These are phyloP conservation scores for Neofusicoccum kwambonambiense DNA, from an alignment of 2,329 filamentous ascomycete species.

Conservation along the genomic window DNA sequence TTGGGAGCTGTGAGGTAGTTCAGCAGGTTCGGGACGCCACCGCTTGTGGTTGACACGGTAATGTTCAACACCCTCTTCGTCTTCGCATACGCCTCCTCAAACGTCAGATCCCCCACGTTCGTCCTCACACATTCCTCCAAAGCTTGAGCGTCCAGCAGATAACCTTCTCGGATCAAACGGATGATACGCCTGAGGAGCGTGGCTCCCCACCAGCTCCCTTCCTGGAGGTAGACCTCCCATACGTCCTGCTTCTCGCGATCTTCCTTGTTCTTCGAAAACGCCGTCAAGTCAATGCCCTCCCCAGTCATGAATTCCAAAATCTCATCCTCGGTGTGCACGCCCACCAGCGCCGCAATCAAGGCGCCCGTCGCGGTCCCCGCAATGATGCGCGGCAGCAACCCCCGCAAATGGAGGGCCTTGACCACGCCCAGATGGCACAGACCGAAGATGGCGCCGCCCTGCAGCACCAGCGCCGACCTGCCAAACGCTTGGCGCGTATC, in stretches of 20 bases:
- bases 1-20: constrained; percentile 94
- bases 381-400: constrained; percentile 83
- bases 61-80: constrained; percentile 91
- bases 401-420: constrained; percentile 78
- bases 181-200: constrained; percentile 66
- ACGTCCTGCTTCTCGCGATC: constrained; percentile 21
- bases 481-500: constrained; percentile 88
- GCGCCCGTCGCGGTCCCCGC: constrained; percentile 89
- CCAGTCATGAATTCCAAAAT: constrained; percentile 74
- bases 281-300: constrained; percentile 77
- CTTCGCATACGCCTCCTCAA: constrained; percentile 84
- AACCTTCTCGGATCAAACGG: constrained; percentile 72
- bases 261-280: constrained; percentile 58
- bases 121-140: constrained; percentile 80
- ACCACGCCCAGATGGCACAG: constrained; percentile 88
- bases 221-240: constrained; percentile 24
- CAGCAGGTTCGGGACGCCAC: constrained; percentile 77
- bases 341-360: constrained; percentile 82
- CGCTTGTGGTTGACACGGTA: constrained; percentile 75
- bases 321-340: constrained; percentile 83
- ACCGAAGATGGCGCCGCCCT: constrained; percentile 89
- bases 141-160: constrained; percentile 78
- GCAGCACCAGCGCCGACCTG: constrained; percentile 77
- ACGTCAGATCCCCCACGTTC: constrained; percentile 86
- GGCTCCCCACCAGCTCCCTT: constrained; percentile 38